Percentiles rank a stretch among this genome's conserved stretches.
These are phyloP conservation scores for Silene conica DNA, from an alignment of 148 eudicot genomes.

Conservation along the genomic window DNA sequence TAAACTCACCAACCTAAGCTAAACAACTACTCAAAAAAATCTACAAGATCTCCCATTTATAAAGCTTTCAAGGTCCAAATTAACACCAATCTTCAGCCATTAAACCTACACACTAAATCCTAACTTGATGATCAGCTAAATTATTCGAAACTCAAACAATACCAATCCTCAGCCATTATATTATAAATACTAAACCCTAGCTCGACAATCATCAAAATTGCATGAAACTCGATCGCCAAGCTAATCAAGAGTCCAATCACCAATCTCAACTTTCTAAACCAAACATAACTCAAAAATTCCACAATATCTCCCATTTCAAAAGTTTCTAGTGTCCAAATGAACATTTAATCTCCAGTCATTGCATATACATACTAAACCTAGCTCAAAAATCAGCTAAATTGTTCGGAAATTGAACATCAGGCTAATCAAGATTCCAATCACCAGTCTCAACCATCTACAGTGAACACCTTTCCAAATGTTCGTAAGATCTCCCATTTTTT, in stretches of 20 bases:
- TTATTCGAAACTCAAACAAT: no score
- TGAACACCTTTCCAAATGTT: no score
- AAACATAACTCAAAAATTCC: no score
- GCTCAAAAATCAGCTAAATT: background rate
- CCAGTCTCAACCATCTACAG: no score
- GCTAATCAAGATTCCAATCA: no score
- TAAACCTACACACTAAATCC: background rate
- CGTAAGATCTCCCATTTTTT: no score
- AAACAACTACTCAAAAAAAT: background rate
- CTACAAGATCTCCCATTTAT: background rate
- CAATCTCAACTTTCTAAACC: no score
- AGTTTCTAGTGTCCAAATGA: background rate
- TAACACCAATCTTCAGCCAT: background rate
- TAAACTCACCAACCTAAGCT: background rate
- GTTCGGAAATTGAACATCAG: no score
- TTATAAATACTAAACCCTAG: conserved; percentile 2
- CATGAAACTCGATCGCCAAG: background rate
- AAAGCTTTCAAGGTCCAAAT: background rate
- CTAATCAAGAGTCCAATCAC: no score
- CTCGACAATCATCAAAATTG: conserved; percentile 14
- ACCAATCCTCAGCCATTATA: background rate
- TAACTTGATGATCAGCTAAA: background rate
- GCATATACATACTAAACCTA: background rate
- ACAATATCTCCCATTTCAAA: background rate
- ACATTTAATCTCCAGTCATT: background rate